Evolutionary conservation across 768 basidiomycete species (phyloP).

Genomic region (Terana coerulea): DNA sequence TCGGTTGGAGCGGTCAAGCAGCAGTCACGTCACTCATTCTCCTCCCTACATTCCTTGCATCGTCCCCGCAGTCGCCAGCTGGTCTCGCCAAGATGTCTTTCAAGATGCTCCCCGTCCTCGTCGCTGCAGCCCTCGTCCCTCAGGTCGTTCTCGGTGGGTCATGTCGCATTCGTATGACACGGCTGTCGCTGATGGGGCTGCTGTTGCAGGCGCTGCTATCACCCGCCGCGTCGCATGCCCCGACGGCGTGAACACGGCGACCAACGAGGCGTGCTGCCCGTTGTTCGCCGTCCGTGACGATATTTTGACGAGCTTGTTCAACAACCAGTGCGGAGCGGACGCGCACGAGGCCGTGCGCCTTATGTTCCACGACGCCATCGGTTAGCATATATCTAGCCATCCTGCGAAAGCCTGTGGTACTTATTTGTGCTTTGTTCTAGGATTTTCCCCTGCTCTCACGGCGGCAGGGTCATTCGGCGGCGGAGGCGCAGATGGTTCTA

Average conservation of each 20-base stretch:
- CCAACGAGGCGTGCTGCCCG: slow-evolving; percentile 26
- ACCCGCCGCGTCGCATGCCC: slow-evolving; percentile 22
- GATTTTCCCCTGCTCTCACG: too few relatives aligned
- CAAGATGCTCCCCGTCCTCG: background rate
- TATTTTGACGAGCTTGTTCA: slow-evolving; percentile 23
- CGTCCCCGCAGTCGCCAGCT: too few relatives aligned
- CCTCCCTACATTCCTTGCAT: too few relatives aligned
- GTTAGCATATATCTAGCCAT: slow-evolving; percentile 12
- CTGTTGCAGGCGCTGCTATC: background rate
- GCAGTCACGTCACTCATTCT: too few relatives aligned
- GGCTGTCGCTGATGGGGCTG: too few relatives aligned
- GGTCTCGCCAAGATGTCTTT: too few relatives aligned
- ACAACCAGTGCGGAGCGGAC: slow-evolving; percentile 26
- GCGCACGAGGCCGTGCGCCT: slow-evolving; percentile 22
- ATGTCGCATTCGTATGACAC: too few relatives aligned
- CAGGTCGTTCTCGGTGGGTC: too few relatives aligned
- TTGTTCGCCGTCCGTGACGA: slow-evolving; percentile 27
- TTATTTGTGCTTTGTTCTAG: too few relatives aligned
- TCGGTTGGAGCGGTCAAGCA: too few relatives aligned
- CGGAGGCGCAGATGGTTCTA: slow-evolving; percentile 42
- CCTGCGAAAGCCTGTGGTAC: too few relatives aligned
- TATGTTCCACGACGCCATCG: slow-evolving; percentile 23
- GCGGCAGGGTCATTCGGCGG: slow-evolving; percentile 17
- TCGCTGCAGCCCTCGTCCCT: background rate
- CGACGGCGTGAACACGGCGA: slow-evolving; percentile 26